Base-by-base conservation (phyloP, 1,284 basidiomycete species). In the Mrakiaceae sp. region DNA sequence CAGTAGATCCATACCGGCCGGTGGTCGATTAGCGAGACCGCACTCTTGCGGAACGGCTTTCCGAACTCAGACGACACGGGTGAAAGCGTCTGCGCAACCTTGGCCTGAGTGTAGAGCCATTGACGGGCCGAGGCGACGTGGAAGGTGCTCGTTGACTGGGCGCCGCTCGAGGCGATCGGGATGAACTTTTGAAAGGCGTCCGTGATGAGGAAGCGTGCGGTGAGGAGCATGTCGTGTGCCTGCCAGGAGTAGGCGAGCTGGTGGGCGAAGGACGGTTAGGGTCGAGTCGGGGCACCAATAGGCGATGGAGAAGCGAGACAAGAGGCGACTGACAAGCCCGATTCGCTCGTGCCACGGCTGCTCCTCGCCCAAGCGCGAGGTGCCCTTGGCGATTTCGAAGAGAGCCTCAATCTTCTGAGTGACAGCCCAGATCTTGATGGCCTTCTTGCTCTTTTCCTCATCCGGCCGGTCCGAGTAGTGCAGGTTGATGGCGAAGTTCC, bases 211-310 rank as follows among this genome's bases (percentile, higher is more conserved):
- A 64, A 60, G 2, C 58, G 40, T 6, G 63, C 56, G 4, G 58
- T 60, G 2, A 60, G 43, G 9, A 64, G 54, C 63, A 58, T 60
- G 48, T 64, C 63, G 7, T 46, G 12, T 4, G 51, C 47, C 42
- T 64, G 63, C 63, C 63, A 64, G 16, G 48, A 58, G 59, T 60
- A 64, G 16, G 63, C 63, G 8, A 64, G 54, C 14, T 47, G 47
- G 42, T 27, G 2, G 27, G 27, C 27, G 42, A 54, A 16, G 27
- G 14, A 54, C 12, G 3, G 11, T 27, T 7, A 54, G 39, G 39
- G 10, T 16, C 5, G 11, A 11, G 51, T 16, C n/a, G 11, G 10
- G 39, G 12, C 7, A 54, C 2, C 1, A 27, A 27, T 16, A 54
- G 52, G 42, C 27, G 12, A 3, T 2, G 42, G 42, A 4, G 8